These are phyloP conservation scores for Fraxinus platypoda DNA, from an alignment of 305 asterid genomes.

Conservation along the genomic window DNA sequence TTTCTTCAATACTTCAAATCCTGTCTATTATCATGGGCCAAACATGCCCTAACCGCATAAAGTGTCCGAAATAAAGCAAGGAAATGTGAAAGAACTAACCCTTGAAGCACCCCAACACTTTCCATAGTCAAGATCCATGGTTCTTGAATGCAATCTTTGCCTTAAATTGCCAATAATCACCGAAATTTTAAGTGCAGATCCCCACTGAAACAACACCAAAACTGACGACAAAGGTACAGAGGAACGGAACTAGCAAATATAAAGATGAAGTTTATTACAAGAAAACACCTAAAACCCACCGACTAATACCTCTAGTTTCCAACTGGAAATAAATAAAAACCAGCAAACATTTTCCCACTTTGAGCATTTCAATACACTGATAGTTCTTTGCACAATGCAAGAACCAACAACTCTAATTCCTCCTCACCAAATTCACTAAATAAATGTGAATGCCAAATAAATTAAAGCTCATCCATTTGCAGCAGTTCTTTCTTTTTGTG, in stretches of 20 bases:
- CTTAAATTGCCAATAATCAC: constrained; percentile 21
- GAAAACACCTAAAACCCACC: constrained; percentile 26
- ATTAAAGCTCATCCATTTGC: constrained; percentile 24
- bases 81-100: constrained; percentile 42
- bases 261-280: constrained; percentile 15
- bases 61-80: neutral
- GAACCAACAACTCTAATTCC: constrained; percentile 14
- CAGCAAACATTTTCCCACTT: constrained; percentile 30
- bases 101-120: constrained; percentile 64
- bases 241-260: neutral
- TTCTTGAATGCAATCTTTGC: constrained; percentile 15
- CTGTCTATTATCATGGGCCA: neutral
- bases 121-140: constrained; percentile 66
- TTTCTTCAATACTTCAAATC: neutral
- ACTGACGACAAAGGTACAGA: neutral
- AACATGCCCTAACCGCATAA: neutral
- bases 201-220: constrained; percentile 26
- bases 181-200: constrained; percentile 29
- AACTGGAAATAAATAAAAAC: constrained; percentile 33
- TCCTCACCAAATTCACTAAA: constrained; percentile 7
- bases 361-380: constrained; percentile 24
- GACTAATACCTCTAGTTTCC: constrained; percentile 32
- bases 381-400: constrained; percentile 30
- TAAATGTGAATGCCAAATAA: constrained; percentile 6
- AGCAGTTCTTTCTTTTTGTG: constrained; percentile 15